Evolutionary conservation across 768 basidiomycete genomes (phyloP).

Genomic region (Suillus subaureus): DNA sequence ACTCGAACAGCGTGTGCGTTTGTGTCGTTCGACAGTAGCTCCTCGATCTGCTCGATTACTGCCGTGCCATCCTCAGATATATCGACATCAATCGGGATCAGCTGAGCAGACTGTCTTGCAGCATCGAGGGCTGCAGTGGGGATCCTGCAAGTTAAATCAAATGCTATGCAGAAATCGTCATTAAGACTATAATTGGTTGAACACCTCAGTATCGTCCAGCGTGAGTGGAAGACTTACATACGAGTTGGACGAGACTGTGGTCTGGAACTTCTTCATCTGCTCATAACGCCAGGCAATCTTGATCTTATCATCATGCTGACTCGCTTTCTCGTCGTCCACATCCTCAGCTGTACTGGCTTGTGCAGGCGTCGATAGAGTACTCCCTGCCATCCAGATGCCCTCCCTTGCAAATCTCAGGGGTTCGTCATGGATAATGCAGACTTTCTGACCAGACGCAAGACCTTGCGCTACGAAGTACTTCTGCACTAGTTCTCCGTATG

Average conservation of each 20-base stretch:
- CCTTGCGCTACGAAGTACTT: slow-evolving; percentile 93
- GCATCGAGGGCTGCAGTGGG: slow-evolving; percentile 51
- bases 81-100: slow-evolving; percentile 36
- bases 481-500: slow-evolving; percentile 82
- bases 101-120: slow-evolving; percentile 40
- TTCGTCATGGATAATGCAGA: slow-evolving; percentile 66
- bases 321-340: slow-evolving; percentile 33
- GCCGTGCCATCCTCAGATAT: slow-evolving; percentile 17
- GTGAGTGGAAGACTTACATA: slow-evolving; percentile 40
- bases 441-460: slow-evolving; percentile 66
- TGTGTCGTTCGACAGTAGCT: slow-evolving; percentile 19
- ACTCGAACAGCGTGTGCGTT: slow-evolving; percentile 49
- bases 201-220: slow-evolving; percentile 11
- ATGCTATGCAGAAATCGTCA: slow-evolving; percentile 66
- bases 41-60: slow-evolving; percentile 33
- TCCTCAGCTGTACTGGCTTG: slow-evolving; percentile 34
- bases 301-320: slow-evolving; percentile 58
- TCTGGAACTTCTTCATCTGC: slow-evolving; percentile 89
- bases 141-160: slow-evolving; percentile 72
- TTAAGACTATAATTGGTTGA: slow-evolving; percentile 41
- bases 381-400: slow-evolving; percentile 77
- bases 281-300: slow-evolving; percentile 99
- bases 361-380: slow-evolving; percentile 14
- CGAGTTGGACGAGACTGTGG: slow-evolving; percentile 62
- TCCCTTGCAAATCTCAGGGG: slow-evolving; percentile 61